phyloP scores from a whole-genome alignment of 768 basidiomycete species.

The Thelephora ganbajun region DNA sequence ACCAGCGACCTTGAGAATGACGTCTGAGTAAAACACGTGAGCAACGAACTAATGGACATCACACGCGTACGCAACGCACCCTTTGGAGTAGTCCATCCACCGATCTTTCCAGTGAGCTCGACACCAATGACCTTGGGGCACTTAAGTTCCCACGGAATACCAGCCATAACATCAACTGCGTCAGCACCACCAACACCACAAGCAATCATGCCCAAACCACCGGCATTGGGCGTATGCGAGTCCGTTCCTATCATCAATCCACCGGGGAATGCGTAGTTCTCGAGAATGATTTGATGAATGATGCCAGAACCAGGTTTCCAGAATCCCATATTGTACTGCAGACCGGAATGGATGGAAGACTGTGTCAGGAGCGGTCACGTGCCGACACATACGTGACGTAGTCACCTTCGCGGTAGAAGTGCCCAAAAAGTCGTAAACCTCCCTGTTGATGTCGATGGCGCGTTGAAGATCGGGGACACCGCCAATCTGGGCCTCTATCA shows the following conservation, averaged over 20 bases:
- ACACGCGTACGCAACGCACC: slow-evolving; percentile 28
- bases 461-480: slow-evolving; percentile 89
- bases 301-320: slow-evolving; percentile 99
- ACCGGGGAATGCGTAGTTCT: slow-evolving; percentile 99
- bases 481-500: slow-evolving; percentile 94
- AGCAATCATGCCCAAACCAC: slow-evolving; percentile 98
- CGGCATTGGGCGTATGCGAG: slow-evolving; percentile 98
- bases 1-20: slow-evolving; percentile 98
- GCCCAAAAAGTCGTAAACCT: slow-evolving; percentile 98
- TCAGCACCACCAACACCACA: slow-evolving; percentile 99
- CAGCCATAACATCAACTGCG: slow-evolving; percentile 98
- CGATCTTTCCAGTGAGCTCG: slow-evolving; percentile 86
- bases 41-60: neutral
- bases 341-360: neutral
- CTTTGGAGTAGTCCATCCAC: slow-evolving; percentile 97
- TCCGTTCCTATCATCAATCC: slow-evolving; percentile 99
- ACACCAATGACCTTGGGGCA: slow-evolving; percentile 99
- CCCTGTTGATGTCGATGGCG: slow-evolving; percentile 88
- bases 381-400: neutral
- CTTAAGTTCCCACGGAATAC: slow-evolving; percentile 97
- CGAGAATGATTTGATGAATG: slow-evolving; percentile 97
- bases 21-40: slow-evolving; percentile 36
- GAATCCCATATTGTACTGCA: slow-evolving; percentile 93
- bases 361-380: neutral
- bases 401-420: slow-evolving; percentile 84